A percentile compares a stretch with the other conserved stretches of the same genome.
Conservation (phyloP, 305 asterid species). For the Fraxinus latifolia region DNA sequence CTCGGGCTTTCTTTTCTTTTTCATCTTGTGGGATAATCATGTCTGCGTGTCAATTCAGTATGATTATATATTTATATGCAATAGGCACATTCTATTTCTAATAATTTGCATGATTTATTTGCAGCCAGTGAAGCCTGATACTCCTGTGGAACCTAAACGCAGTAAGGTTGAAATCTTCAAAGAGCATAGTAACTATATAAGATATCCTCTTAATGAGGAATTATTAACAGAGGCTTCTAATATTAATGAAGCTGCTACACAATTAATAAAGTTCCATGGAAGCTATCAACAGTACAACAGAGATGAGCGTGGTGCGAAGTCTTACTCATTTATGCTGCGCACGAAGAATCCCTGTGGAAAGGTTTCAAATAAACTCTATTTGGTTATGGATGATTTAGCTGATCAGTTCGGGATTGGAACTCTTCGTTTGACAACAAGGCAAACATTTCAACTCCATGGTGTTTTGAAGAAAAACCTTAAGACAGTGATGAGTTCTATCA, state of each 20-base stretch:
- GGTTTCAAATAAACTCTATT: conserved; percentile 83
- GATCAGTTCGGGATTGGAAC: conserved; percentile 90
- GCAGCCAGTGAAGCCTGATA: conserved; percentile 76
- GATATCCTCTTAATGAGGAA: conserved; percentile 93
- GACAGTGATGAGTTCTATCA: conserved; percentile 88
- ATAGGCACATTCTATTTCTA: not conserved
- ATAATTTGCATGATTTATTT: conserved; percentile 11
- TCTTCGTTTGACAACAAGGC: conserved; percentile 93
- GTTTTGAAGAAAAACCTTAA: conserved; percentile 80
- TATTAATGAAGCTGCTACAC: conserved; percentile 84
- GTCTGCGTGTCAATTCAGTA: not conserved
- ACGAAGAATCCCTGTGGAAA: conserved; percentile 95
- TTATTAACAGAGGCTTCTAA: conserved; percentile 69
- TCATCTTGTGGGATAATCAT: not conserved
- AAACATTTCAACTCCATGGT: conserved; percentile 94
- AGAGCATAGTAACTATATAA: conserved; percentile 81
- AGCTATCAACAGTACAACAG: conserved; percentile 91
- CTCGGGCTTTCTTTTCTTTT: not conserved
- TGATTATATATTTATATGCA: not conserved
- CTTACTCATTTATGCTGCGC: conserved; percentile 96
- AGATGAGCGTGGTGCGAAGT: conserved; percentile 79
- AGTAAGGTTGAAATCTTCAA: conserved; percentile 87
- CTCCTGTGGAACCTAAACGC: conserved; percentile 64
- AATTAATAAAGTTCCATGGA: conserved; percentile 94
- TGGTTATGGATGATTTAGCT: conserved; percentile 91